A percentile compares a stretch with the other conserved stretches of the same genome.
Conservation (phyloP, 495 filamentous ascomycete genomes). For the Penicillium robsamsonii region DNA sequence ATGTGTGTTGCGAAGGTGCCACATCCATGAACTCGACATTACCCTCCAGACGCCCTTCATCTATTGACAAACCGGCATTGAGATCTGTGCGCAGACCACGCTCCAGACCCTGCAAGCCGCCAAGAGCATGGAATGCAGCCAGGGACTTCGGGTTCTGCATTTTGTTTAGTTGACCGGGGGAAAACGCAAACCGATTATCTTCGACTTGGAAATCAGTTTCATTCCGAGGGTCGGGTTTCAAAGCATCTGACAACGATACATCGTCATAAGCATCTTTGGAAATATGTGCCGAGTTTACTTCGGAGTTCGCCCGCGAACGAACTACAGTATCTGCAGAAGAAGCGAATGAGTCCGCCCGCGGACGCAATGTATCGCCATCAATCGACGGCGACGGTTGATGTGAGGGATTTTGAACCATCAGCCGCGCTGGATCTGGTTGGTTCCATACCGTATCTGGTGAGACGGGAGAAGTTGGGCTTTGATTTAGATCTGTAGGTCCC, state of each 20-base stretch:
- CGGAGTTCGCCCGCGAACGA: slow-evolving; percentile 45
- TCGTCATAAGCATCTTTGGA: slow-evolving; percentile 42
- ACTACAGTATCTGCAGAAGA: slow-evolving; percentile 41
- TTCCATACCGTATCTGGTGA: slow-evolving; percentile 33
- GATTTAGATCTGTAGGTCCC: slow-evolving; percentile 24
- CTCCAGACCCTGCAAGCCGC: slow-evolving; percentile 65
- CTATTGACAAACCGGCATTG: slow-evolving; percentile 60
- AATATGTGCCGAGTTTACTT: slow-evolving; percentile 26
- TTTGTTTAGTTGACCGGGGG: slow-evolving; percentile 69
- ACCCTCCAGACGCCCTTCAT: slow-evolving; percentile 59
- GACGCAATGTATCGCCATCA: slow-evolving; percentile 50
- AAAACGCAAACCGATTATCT: slow-evolving; percentile 70
- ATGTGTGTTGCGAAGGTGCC: slow-evolving; percentile 30
- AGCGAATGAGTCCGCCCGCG: slow-evolving; percentile 47
- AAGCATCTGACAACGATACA: slow-evolving; percentile 49
- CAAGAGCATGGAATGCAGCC: slow-evolving; percentile 65
- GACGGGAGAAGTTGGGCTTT: slow-evolving; percentile 24
- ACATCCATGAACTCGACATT: slow-evolving; percentile 61
- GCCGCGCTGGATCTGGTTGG: slow-evolving; percentile 21
- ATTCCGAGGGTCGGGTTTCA: slow-evolving; percentile 64
- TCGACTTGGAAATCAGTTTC: slow-evolving; percentile 62
- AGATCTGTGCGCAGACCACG: slow-evolving; percentile 66
- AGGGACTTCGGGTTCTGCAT: slow-evolving; percentile 74
- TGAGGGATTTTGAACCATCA: slow-evolving; percentile 35
- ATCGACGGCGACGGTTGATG: slow-evolving; percentile 43